Evolutionary conservation across 768 basidiomycete genomes (phyloP), one percentile per base, ranked within the genome.

Genomic region (Termitomyces sp.): DNA sequence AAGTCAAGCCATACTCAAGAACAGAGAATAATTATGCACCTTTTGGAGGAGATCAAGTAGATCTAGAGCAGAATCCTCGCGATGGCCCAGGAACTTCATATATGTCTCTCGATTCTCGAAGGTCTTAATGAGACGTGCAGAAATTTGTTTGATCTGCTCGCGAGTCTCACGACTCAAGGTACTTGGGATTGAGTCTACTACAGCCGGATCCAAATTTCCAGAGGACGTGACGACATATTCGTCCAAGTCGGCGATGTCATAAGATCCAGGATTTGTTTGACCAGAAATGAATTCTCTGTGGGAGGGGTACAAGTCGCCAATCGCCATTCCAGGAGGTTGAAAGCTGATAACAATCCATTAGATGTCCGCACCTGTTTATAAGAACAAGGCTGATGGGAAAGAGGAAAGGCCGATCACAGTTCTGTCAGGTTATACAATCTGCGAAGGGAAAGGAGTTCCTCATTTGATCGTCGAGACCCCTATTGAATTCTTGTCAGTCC

Each of bases 21-120:
- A 54, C 34, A 50, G 20, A 37, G 33, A 26, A 39, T 13, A 1
- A 47, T 8, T 24, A 5, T 18, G 8, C 47, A 69, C 69, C 52
- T 62, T 63, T 58, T 70, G 68, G 4, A 70, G 49, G 24, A 70
- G 47, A 48, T 68, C 56, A 26, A 69, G 59, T 18, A 66, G 45
- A 8, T 47, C 58, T 33, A 61, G 64, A 5, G 64, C 64, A 4
- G 44, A 50, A 5, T 53, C 51, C 37, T 56, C 60, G 20, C 55
- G 56, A 56, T 63, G 55, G 28, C 56, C 55, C n/a, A 66, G 28
- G 36, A 66, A 55, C 16, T 54, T 33, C 26, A 54, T 60, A 41
- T 66, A 66, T n/a, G 51, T 55, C 12, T 58, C 28, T n/a, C 28
- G 26, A 36, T 62, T 57, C 16, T 51, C 42, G 13, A 66, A 66